phyloP scores from a whole-genome alignment of 768 basidiomycete genomes.

The Pleurotus djamor region DNA sequence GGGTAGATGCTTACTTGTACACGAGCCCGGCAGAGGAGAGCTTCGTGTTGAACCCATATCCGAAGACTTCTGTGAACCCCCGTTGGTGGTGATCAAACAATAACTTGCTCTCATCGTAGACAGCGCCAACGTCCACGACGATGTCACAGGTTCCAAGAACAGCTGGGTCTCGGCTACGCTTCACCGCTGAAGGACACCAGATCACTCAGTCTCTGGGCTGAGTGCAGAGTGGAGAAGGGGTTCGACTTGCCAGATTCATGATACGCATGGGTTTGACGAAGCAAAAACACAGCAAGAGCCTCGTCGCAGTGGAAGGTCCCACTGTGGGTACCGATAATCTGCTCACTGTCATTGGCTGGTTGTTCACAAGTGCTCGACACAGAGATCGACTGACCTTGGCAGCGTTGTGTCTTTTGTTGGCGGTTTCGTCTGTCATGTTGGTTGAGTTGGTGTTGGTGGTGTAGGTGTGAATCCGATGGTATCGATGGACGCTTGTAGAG shows the following conservation, averaged over 20 bases:
- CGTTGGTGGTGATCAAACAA: slow-evolving; percentile 97
- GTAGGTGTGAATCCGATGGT: background rate
- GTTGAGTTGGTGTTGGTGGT: too few relatives aligned
- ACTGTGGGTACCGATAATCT: slow-evolving; percentile 93
- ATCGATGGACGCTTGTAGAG: slow-evolving; percentile 1
- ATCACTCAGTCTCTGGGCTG: background rate
- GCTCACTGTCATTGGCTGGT: slow-evolving; percentile 2
- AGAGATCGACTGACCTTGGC: slow-evolving; percentile 26
- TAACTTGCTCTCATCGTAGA: slow-evolving; percentile 77
- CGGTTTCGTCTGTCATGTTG: slow-evolving; percentile 3
- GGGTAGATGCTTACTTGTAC: slow-evolving; percentile 71
- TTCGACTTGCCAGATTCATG: slow-evolving; percentile 61
- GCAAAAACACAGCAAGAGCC: slow-evolving; percentile 88
- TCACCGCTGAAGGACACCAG: slow-evolving; percentile 45
- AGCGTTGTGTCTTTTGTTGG: slow-evolving; percentile 37
- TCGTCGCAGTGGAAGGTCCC: slow-evolving; percentile 98
- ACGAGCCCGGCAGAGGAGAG: slow-evolving; percentile 90
- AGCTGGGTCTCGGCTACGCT: slow-evolving; percentile 71
- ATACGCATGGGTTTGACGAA: slow-evolving; percentile 76
- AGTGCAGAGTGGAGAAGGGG: background rate
- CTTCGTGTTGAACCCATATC: slow-evolving; percentile 85
- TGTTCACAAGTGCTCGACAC: background rate
- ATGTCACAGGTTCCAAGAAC: slow-evolving; percentile 82
- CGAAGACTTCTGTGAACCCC: slow-evolving; percentile 89
- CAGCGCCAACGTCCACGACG: slow-evolving; percentile 94